phyloP scores from a whole-genome alignment of 2,329 filamentous ascomycete genomes.

The Curvularia hawaiiensis region DNA sequence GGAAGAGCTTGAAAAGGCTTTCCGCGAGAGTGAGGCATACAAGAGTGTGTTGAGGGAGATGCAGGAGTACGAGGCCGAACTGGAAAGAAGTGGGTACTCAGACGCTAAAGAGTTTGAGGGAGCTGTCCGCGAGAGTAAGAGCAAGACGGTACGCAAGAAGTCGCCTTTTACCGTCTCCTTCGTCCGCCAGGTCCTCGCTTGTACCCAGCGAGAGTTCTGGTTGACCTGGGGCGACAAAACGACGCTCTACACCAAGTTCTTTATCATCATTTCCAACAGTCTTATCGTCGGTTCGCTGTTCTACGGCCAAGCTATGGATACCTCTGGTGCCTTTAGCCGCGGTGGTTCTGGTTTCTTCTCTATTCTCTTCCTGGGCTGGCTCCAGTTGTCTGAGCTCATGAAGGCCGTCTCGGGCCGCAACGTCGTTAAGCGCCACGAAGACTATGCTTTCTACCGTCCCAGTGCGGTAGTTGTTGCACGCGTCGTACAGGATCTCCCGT shows the following conservation, averaged over 20 bases:
- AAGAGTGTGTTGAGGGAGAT: slow-evolving; percentile 66
- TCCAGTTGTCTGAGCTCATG: slow-evolving; percentile 79
- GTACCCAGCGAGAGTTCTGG: slow-evolving; percentile 76
- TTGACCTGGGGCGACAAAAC: slow-evolving; percentile 76
- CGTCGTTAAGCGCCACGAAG: slow-evolving; percentile 70
- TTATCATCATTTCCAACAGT: slow-evolving; percentile 75
- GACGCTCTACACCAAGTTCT: slow-evolving; percentile 74
- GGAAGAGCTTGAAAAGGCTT: slow-evolving; percentile 70
- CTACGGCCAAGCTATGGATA: slow-evolving; percentile 67
- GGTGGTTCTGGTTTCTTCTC: slow-evolving; percentile 70
- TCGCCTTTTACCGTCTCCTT: slow-evolving; percentile 80
- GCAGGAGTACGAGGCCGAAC: slow-evolving; percentile 61
- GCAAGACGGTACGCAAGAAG: slow-evolving; percentile 67
- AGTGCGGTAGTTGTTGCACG: slow-evolving; percentile 67
- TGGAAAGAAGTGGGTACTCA: slow-evolving; percentile 62
- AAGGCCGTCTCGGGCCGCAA: slow-evolving; percentile 73
- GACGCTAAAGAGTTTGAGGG: slow-evolving; percentile 70
- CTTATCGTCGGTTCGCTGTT: slow-evolving; percentile 82
- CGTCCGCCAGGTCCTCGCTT: slow-evolving; percentile 70
- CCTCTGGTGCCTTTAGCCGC: slow-evolving; percentile 66
- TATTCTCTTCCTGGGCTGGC: slow-evolving; percentile 69
- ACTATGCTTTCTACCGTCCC: slow-evolving; percentile 73
- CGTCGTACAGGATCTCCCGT: slow-evolving; percentile 66
- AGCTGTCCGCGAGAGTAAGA: slow-evolving; percentile 69
- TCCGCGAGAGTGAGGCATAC: slow-evolving; percentile 67